Evolutionary conservation across 2,329 filamentous ascomycete genomes (phyloP).

Genomic region (Chaetomium sp.): DNA sequence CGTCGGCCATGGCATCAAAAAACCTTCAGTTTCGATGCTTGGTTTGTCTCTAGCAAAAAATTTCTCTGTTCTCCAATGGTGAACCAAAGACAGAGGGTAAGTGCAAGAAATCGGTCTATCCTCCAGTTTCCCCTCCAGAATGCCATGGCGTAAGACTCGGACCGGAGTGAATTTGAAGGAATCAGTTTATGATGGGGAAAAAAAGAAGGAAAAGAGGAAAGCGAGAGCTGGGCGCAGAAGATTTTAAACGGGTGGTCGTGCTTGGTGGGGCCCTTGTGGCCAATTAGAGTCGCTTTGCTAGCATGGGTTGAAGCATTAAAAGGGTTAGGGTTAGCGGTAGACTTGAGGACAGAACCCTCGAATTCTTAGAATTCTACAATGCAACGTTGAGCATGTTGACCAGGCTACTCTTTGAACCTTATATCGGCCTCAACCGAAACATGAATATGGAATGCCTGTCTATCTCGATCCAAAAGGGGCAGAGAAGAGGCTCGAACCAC

Average conservation of each 20-base stretch:
- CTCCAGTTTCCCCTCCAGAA: conserved; percentile 66
- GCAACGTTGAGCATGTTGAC: too few relatives aligned
- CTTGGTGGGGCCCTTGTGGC: conserved; percentile 6
- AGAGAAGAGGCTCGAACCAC: too few relatives aligned
- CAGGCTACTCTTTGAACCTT: too few relatives aligned
- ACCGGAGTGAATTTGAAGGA: conserved; percentile 66
- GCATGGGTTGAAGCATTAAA: too few relatives aligned
- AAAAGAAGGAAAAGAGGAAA: conserved; percentile 27
- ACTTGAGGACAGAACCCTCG: too few relatives aligned
- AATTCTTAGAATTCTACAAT: too few relatives aligned
- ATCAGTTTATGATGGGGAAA: conserved; percentile 33
- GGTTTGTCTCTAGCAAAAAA: conserved; percentile 28
- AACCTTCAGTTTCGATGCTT: not conserved
- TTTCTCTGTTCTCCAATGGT: conserved; percentile 32
- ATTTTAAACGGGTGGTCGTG: conserved; percentile 15
- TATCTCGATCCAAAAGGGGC: too few relatives aligned
- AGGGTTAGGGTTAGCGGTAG: too few relatives aligned
- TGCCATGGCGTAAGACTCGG: conserved; percentile 46
- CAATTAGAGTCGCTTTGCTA: conserved; percentile 12
- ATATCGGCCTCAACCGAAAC: too few relatives aligned
- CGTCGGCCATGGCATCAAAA: not conserved
- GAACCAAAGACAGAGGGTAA: conserved; percentile 41
- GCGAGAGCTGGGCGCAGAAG: conserved; percentile 2
- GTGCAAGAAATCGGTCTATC: conserved; percentile 51
- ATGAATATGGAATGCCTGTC: too few relatives aligned